A percentile compares a stretch with the other conserved stretches of the same genome.
Conservation (phyloP, 352 stramenopile genomes). For the Pythium aphanidermatum region DNA sequence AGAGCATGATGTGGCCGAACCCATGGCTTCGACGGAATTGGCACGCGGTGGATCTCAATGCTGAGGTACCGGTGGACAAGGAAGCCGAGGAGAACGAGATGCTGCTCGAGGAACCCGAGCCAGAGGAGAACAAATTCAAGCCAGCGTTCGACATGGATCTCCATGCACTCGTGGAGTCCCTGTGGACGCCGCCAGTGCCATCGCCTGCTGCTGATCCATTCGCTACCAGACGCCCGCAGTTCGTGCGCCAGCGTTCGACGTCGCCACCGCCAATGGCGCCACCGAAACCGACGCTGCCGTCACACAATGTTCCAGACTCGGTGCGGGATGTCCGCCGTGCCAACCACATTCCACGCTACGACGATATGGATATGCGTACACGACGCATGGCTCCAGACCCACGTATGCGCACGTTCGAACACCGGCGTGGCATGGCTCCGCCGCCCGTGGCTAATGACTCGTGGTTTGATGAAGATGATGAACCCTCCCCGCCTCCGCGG, state of each 20-base stretch:
- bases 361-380: no score
- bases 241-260: slow-evolving; percentile 5
- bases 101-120: not conserved
- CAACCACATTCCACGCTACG: not conserved
- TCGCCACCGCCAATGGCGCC: slow-evolving; percentile 2
- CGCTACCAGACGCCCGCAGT: not conserved
- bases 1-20: slow-evolving; percentile 15
- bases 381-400: no score
- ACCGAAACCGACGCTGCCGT: not conserved
- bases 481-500: no score
- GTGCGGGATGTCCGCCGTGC: slow-evolving; percentile 5
- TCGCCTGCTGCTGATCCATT: not conserved
- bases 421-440: no score
- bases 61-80: no score
- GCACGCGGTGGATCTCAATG: slow-evolving; percentile 24
- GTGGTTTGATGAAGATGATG: no score
- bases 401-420: no score
- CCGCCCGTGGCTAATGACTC: no score
- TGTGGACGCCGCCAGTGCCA: slow-evolving; percentile 17
- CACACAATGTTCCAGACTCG: not conserved
- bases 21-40: slow-evolving; percentile 15
- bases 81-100: not conserved
- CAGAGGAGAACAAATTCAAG: slow-evolving; percentile 1
- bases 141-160: slow-evolving; percentile 19
- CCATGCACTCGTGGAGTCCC: slow-evolving; percentile 17